phyloP scores from a whole-genome alignment of 2,329 filamentous ascomycete species.

The Verticillium nubilum region DNA sequence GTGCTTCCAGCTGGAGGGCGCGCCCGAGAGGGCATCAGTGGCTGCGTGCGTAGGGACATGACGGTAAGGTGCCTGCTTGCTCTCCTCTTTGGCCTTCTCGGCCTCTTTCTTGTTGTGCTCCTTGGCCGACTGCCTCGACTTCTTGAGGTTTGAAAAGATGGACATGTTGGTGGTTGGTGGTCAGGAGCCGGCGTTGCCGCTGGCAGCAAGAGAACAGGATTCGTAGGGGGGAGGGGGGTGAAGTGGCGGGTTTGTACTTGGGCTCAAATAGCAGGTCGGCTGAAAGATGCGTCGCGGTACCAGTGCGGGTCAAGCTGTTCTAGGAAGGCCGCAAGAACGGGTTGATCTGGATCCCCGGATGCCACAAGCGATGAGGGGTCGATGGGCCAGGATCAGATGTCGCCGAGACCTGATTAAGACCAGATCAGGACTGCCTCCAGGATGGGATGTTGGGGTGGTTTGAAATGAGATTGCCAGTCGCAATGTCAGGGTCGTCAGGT shows the following conservation, averaged over 20 bases:
- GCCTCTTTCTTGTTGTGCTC: slow-evolving; percentile 43
- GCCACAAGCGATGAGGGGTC: not conserved
- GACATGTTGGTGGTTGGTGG: slow-evolving; percentile 36
- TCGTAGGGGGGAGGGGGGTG: not conserved
- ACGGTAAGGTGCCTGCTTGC: slow-evolving; percentile 32
- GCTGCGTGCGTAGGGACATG: slow-evolving; percentile 60
- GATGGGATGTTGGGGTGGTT: not conserved
- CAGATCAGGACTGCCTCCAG: not conserved
- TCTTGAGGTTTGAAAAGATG: slow-evolving; percentile 49
- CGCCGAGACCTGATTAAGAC: not conserved
- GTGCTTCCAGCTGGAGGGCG: slow-evolving; percentile 44
- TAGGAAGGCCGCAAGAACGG: not conserved
- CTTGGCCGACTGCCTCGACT: slow-evolving; percentile 49
- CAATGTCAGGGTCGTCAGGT: not conserved
- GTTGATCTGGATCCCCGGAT: not conserved
- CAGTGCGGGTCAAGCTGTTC: not conserved
- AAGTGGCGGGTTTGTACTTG: not conserved
- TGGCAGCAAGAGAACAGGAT: not conserved
- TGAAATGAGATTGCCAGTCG: not conserved
- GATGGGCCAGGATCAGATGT: not conserved
- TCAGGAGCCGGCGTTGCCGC: not conserved
- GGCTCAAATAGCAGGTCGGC: not conserved
- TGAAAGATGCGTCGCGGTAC: not conserved
- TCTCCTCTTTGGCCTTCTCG: slow-evolving; percentile 36
- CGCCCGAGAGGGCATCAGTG: slow-evolving; percentile 49